Base-by-base conservation (phyloP, 1,284 basidiomycete genomes). In the Porogramme epimiltina region DNA sequence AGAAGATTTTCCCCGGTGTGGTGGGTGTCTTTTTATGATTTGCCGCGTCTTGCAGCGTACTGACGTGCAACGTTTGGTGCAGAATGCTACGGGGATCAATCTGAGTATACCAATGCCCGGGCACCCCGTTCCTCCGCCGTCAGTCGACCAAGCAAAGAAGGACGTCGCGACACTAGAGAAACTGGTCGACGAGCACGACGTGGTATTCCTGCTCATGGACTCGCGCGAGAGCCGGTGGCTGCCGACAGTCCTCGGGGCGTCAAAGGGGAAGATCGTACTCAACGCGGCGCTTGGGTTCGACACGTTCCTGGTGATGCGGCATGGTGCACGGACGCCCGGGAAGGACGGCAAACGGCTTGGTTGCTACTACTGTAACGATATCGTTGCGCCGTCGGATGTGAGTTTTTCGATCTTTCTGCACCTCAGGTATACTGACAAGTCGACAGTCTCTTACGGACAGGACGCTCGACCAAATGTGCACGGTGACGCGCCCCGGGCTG, bases 381-480 rank as follows among this genome's bases (percentile, higher is more conserved):
- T 99, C 43, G 95, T 98, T 16, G 96, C 96, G 0, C 96, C 97
- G 1, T 82, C 90, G 22, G 95, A 98, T 68, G 95, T 96, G 66
- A 50, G 89, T 74, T 13, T 6, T 16, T 4, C 33, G 11, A 31
- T 2, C 1, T 13, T 10, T 23, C 5, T 19, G 9, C 11, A 16
- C 31, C 20, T 2, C 19, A 16, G 24, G 1, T 28, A 18, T 45
- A 28, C 18, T 46, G 5, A 26, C 37, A 3, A 16, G 13, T 34
- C 13, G 24, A 2, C 54, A 97, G 95, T 95, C 93, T 0, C 75
- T 98, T 43, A 91, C 92, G 0, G 95, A 99, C 66, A 81, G 95
- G 31, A 98, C 95, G 1, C 80, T 99, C 23, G 97, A 99, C 68
- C 96, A 99, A 68, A 98, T 98, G 96, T 99, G 97, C 66, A 99